These are phyloP conservation scores for Ascosphaera aggregata DNA, from an alignment of 2,329 filamentous ascomycete species.

Conservation along the genomic window DNA sequence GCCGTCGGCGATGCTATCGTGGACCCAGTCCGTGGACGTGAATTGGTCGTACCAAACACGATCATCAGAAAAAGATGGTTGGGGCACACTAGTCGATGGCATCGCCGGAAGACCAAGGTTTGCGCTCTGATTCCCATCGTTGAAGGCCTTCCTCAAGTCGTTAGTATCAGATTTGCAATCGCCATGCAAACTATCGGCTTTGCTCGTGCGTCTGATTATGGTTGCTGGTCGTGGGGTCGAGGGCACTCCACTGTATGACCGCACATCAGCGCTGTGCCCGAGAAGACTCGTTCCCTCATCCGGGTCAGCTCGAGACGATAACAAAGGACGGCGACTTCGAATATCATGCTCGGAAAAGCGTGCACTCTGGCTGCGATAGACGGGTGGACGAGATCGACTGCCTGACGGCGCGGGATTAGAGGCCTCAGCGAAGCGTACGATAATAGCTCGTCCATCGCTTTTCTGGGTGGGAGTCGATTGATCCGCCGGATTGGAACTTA, in stretches of 20 bases:
- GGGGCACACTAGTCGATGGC: slow-evolving; percentile 19
- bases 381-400: slow-evolving; percentile 4
- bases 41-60: slow-evolving; percentile 98
- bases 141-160: slow-evolving; percentile 26
- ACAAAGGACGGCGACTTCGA: slow-evolving; percentile 4
- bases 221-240: slow-evolving; percentile 12
- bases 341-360: slow-evolving; percentile 6
- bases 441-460: neutral
- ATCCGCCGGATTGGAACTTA: too few species aligned
- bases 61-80: slow-evolving; percentile 50
- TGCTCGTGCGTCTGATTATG: slow-evolving; percentile 13
- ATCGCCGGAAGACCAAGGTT: slow-evolving; percentile 25
- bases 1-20: slow-evolving; percentile 87
- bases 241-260: slow-evolving; percentile 17
- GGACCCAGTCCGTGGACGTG: slow-evolving; percentile 93
- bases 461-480: too few species aligned
- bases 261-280: slow-evolving; percentile 7
- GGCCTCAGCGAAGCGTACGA: neutral
- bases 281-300: slow-evolving; percentile 16
- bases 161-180: slow-evolving; percentile 26
- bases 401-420: neutral
- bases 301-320: slow-evolving; percentile 2
- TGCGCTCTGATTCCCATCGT: slow-evolving; percentile 43
- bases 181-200: slow-evolving; percentile 15
- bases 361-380: slow-evolving; percentile 3